A percentile compares a stretch with the other conserved stretches of the same genome.
These are phyloP conservation scores for Rhododendron simsii DNA, from an alignment of 148 eudicot genomes.

Conservation along the genomic window DNA sequence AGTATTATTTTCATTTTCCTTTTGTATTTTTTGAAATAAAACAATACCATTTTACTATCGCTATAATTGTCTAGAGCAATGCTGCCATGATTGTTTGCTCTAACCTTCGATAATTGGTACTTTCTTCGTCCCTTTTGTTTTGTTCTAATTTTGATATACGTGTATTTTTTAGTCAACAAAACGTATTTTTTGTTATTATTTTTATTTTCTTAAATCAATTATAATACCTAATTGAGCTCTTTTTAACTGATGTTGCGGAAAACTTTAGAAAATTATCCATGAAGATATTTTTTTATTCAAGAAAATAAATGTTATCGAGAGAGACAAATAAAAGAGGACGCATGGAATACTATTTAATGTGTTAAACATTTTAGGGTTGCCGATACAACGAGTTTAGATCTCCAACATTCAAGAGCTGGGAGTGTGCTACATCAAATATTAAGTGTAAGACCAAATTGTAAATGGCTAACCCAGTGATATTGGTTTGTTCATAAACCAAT, in stretches of 20 bases:
- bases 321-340: neutral
- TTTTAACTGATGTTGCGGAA: neutral
- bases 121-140: neutral
- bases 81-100: neutral
- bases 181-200: too few species aligned
- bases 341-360: neutral
- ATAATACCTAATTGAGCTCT: neutral
- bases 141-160: too few species aligned
- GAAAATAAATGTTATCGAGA: neutral
- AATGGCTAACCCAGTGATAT: neutral
- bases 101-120: neutral
- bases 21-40: neutral
- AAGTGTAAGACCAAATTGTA: neutral
- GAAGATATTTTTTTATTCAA: neutral
- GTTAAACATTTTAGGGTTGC: too few species aligned
- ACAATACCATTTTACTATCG: too few species aligned
- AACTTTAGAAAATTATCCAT: neutral
- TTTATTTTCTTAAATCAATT: too few species aligned
- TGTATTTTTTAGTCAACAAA: neutral
- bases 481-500: neutral
- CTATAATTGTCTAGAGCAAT: neutral
- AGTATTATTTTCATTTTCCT: neutral
- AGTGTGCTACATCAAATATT: neutral
- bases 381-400: neutral
- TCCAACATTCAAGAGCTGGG: neutral